Evolutionary conservation across 345 rosid species (phyloP).

Genomic region (Rhodamnia rubescens): DNA sequence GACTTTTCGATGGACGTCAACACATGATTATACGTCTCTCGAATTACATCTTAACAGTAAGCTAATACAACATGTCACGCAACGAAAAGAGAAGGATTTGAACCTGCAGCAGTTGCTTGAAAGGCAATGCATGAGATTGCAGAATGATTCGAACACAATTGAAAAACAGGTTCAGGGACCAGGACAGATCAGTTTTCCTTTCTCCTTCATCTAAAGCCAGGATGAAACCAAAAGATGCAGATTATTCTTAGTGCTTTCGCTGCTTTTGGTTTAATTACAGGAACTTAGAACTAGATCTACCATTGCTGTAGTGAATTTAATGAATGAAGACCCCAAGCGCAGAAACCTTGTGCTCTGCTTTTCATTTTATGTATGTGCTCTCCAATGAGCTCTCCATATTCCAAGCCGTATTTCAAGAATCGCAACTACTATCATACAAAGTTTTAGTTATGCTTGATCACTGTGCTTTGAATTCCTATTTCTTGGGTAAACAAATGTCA

Average conservation of each 20-base stretch:
- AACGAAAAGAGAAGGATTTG: not conserved
- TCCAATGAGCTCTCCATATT: not conserved
- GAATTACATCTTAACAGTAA: not conserved
- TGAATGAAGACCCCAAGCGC: not conserved
- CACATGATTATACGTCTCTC: not conserved
- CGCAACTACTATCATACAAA: not conserved
- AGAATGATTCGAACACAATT: not conserved
- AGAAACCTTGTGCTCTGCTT: not conserved
- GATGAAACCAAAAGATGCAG: not conserved
- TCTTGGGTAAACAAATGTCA: not conserved
- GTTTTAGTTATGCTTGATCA: not conserved
- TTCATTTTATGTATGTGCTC: not conserved
- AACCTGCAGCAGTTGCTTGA: not conserved
- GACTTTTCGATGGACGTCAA: not conserved
- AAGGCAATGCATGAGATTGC: not conserved
- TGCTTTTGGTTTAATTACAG: not conserved
- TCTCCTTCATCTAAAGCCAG: not conserved
- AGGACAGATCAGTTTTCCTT: not conserved
- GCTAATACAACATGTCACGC: not conserved
- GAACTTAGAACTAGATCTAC: not conserved
- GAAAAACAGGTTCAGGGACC: not conserved
- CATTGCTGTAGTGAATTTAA: not conserved
- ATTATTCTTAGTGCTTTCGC: not conserved
- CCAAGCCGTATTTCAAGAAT: not conserved
- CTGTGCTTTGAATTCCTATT: not conserved